Base-by-base conservation (phyloP, 2,329 filamentous ascomycete species). In the Fusarium sororula region DNA sequence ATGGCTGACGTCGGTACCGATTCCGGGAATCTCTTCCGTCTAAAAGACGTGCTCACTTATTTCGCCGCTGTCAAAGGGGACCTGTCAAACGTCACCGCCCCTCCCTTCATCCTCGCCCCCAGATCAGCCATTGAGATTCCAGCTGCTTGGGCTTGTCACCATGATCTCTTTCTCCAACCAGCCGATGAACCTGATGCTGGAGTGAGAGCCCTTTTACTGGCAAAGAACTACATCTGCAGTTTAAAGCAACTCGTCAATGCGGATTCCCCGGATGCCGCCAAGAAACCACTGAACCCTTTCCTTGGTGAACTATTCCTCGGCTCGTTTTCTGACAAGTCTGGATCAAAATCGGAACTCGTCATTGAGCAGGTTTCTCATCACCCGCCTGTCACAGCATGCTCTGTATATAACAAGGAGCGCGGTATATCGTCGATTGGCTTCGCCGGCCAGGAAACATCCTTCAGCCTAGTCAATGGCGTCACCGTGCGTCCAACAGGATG, bases 241-340 rank as follows among this genome's bases (percentile, higher is more conserved):
- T 15, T 70, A 3, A 70, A 70, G 7, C 66, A 70, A 4, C 66
- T 70, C 1, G 67, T 70, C 18, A 48, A 24, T 6, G 67, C 67
- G 26, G 67, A 70, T 15, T 58, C 67, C 0, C 51, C 61, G 22
- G 59, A 70, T 20, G 58, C 51, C 1, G 58, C 44, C 51, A 86
- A 86, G 77, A 88, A 88, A 72, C 87, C 87, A 5, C 81, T 88
- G 15, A 88, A 88, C 63, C 86, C 87, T 6, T 88, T 88, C 63
- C 79, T 88, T 0, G 87, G 86, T 28, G 86, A 88, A 79, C 63
- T 88, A 1, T 88, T 87, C 70, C 68, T 88, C 7, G 84, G 83
- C 0, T 78, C 78, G 0, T 85, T 83, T 79, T 80, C 77, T 1
- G 79, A 84, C 39, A 66, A 63, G 20, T 50, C 30, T 4, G 56